Evolutionary conservation across 176 grass and related monocot genomes (phyloP).

Genomic region (Avena sativa): DNA sequence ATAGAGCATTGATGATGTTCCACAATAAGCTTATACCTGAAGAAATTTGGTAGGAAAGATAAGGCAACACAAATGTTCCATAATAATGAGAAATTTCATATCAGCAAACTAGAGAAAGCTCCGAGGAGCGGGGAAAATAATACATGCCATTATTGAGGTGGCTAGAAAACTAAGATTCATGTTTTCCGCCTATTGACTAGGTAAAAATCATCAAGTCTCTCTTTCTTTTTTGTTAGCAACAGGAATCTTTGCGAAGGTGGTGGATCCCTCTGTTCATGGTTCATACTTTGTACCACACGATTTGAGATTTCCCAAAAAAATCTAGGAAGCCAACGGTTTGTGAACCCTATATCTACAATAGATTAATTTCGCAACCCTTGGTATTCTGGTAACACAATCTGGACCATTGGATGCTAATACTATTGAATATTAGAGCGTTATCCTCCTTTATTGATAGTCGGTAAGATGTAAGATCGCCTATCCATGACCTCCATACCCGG

Average conservation of each 20-base stretch:
- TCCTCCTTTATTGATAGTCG: no score
- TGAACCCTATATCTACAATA: no score
- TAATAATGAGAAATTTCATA: neutral
- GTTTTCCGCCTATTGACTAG: neutral
- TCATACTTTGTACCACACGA: conserved; percentile 13
- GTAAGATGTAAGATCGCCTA: no score
- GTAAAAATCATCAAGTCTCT: neutral
- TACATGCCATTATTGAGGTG: neutral
- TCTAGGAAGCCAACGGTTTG: conserved; percentile 26
- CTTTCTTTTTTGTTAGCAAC: neutral
- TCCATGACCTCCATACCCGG: no score
- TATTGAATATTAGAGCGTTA: no score
- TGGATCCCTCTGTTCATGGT: conserved; percentile 39
- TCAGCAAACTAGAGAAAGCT: neutral
- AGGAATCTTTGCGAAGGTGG: conserved; percentile 64
- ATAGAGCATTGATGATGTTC: neutral
- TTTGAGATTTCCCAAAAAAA: conserved; percentile 22
- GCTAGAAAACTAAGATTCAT: neutral
- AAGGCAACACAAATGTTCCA: neutral
- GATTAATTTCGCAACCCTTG: no score
- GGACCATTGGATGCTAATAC: no score
- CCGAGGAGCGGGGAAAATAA: neutral
- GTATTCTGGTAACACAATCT: no score
- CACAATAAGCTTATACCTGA: neutral
- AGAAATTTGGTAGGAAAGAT: neutral